Percentiles rank a stretch among this genome's conserved stretches.
Evolutionary conservation across 805 yeast genomes (phyloP).

Genomic region (Wickerhamomyces queroliae): DNA sequence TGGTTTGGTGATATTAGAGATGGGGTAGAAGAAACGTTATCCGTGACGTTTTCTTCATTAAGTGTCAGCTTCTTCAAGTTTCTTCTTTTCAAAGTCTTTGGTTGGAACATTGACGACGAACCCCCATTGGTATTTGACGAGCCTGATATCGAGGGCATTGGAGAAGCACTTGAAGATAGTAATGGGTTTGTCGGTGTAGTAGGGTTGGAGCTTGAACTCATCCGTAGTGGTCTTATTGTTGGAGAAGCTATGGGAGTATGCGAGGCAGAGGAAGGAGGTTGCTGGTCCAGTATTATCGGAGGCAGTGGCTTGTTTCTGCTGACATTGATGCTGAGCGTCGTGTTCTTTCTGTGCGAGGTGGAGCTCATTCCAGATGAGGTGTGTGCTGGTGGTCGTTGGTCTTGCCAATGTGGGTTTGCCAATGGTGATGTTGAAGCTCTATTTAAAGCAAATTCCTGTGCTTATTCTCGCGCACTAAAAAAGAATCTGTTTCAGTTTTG

Average conservation of each 20-base stretch:
- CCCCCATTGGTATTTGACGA: not conserved
- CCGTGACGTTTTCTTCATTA: constrained; percentile 9
- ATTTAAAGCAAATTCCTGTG: no score
- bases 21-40: constrained; percentile 7
- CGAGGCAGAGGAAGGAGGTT: not conserved
- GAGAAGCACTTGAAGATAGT: no score
- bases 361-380: constrained; percentile 1
- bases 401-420: no score
- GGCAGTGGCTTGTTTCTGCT: constrained; percentile 24
- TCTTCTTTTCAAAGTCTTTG: constrained; percentile 46
- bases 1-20: constrained; percentile 9
- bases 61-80: constrained; percentile 55
- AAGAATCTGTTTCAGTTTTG: no score
- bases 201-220: not conserved
- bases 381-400: not conserved
- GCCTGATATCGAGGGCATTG: not conserved
- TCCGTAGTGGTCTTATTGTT: not conserved
- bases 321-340: constrained; percentile 19
- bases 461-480: no score
- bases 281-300: constrained; percentile 15
- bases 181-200: not conserved
- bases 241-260: constrained; percentile 4
- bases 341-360: constrained; percentile 17
- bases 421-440: no score
- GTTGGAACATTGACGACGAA: constrained; percentile 23